Base-by-base conservation (phyloP, 2,329 filamentous ascomycete genomes). In the Cytospora mali region DNA sequence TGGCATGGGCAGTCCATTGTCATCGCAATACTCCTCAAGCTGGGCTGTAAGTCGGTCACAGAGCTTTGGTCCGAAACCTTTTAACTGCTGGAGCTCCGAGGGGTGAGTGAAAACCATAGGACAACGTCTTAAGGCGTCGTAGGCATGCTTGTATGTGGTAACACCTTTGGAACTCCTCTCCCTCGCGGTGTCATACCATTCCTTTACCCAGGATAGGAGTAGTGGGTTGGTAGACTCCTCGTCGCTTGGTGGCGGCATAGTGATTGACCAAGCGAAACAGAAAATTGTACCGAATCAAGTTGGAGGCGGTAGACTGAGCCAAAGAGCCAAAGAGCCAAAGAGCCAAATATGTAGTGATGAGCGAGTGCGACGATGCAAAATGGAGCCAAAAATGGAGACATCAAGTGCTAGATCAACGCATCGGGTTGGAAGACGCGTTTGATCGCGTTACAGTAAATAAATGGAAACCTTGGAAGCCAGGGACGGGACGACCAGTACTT, bases 71-170 rank as follows among this genome's bases (percentile, higher is more conserved):
- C 91, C 91, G 63, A 93, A 87, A 0, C 90, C 90, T 64, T 86
- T 87, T n/a, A 95, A 81, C 68, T 88, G 84, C 68, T 88, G 83
- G 1, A 91, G 84, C 75, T 93, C 84, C 6, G 87, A 86, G 2
- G 91, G 91, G 72, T 95, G 91, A 21, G 83, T 78, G 67, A 92
- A 91, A 1, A 77, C 75, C 46, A 92, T 77, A 0, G 91, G 91
- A 66, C 90, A 93, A 14, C 85, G 85, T 74, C 88, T 91, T 73
- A 95, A 84, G 2, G 91, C 90, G 62, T 91, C 83, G 70, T 92
- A 92, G 1, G 91, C 91, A 68, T 88, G 86, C 67, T 85, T 89
- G 74, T 93, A 94, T 0, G 85, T 88, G n/a, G 82, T 85, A 27
- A 87, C 76, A 25, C 88, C 89, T 72, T 91, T 92, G 21, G 85